Base-by-base conservation (phyloP, 352 stramenopile genomes). In the Pythium sukuiense region DNA sequence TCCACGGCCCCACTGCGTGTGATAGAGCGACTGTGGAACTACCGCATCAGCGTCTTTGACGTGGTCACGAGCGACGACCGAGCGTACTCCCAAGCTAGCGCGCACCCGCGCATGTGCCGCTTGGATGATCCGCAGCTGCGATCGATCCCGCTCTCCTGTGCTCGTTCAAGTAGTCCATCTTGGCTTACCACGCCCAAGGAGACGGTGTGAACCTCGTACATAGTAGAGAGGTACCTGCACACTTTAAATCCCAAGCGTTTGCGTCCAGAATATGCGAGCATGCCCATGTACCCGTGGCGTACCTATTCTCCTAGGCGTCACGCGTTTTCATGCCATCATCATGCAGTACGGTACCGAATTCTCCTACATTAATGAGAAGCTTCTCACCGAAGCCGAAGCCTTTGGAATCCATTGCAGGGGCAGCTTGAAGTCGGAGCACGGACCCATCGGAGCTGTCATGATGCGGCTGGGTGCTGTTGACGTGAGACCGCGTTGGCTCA, bases 21-120 rank as follows among this genome's bases (percentile, higher is more conserved):
- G 14, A 16, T 69, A 6, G 33, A 69, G 32, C 53, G 55, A 45
- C 46, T 63, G 43, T 69, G 62, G 62, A 63, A 69, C 49, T 50
- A 63, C 39, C 62, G 61, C n/a, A 45, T 67, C 16, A 55, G 30
- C 13, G 61, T 67, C 26, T 67, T 61, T 20, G 35, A 63, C 13
- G 53, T 72, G 12, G 29, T 6, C 26, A 14, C 18, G 3, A 30
- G 20, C 26, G 20, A 39, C 45, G 32, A 63, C 32, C 43, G 54
- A 26, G 24, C 26, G 20, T 68, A 65, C 35, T 33, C 20, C 4
- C 49, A 61, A 16, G 27, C 33, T 16, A 49, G 54, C 11, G 3
- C 54, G 14, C 32, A 50, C 9, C 20, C 61, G 61, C 54, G 26
- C 0, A 2, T 68, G 6, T 54, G 41, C 13, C 61, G 61, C 18